Percentiles rank a stretch among this genome's conserved stretches.
phyloP scores from a whole-genome alignment of 164 flowering plant species.

The Vitis riparia region DNA sequence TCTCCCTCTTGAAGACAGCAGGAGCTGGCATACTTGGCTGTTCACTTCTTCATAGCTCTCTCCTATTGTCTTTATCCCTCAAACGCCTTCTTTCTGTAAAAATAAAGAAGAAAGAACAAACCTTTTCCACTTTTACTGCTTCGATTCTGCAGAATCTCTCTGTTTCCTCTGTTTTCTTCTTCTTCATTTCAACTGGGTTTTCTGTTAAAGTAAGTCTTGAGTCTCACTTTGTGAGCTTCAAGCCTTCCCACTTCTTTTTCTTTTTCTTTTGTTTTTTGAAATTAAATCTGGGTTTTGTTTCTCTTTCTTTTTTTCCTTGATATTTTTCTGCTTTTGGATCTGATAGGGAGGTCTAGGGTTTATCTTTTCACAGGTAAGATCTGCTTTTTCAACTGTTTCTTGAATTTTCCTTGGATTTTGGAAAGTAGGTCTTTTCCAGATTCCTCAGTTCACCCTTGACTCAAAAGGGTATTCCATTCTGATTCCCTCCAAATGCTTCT shows the following conservation, averaged over 20 bases:
- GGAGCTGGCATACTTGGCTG: constrained; percentile 1
- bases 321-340: constrained; percentile 18
- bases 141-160: constrained; percentile 21
- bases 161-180: constrained; percentile 14
- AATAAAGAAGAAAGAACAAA: constrained; percentile 14
- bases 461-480: constrained; percentile 30
- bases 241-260: constrained; percentile 1
- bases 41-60: constrained; percentile 2
- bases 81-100: not conserved
- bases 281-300: constrained; percentile 21
- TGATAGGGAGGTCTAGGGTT: constrained; percentile 25
- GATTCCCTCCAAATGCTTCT: constrained; percentile 33
- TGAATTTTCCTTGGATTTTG: constrained; percentile 31
- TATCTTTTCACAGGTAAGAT: constrained; percentile 17
- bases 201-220: constrained; percentile 8
- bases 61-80: not conserved
- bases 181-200: constrained; percentile 18
- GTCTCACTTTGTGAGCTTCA: constrained; percentile 4
- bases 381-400: constrained; percentile 12
- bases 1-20: not conserved
- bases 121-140: constrained; percentile 21
- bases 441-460: constrained; percentile 38
- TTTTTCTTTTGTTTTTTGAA: not conserved
- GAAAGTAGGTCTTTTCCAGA: constrained; percentile 45
- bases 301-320: not conserved